A percentile compares a stretch with the other conserved stretches of the same genome.
Conservation (phyloP, 2,329 filamentous ascomycete genomes). For the Leptographium radiaticola region DNA sequence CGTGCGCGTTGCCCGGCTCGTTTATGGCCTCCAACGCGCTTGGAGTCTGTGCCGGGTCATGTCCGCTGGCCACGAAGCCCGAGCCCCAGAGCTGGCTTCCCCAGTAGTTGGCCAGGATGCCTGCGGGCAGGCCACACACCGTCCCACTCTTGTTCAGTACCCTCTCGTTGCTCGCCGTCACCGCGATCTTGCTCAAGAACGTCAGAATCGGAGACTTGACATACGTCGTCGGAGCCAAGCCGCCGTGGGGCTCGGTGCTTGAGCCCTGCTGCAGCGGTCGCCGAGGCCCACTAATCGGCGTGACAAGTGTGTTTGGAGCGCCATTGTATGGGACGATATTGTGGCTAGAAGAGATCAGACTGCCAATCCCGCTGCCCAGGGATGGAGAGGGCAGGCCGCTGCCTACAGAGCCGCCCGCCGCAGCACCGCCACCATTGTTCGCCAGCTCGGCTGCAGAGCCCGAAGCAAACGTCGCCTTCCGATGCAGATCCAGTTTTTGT, state of each 20-base stretch:
- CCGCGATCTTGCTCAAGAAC: slow-evolving; percentile 73
- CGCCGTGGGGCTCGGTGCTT: slow-evolving; percentile 21
- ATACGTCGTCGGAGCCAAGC: slow-evolving; percentile 66
- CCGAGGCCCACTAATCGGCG: slow-evolving; percentile 13
- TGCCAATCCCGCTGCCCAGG: slow-evolving; percentile 57
- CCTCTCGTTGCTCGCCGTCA: slow-evolving; percentile 67
- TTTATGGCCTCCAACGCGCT: slow-evolving; percentile 8
- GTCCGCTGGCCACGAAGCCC: slow-evolving; percentile 9
- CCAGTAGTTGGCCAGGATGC: slow-evolving; percentile 88
- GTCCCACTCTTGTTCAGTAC: slow-evolving; percentile 47
- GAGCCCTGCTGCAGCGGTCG: slow-evolving; percentile 17
- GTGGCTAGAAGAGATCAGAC: slow-evolving; percentile 75
- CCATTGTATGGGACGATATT: slow-evolving; percentile 47
- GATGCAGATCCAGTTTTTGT: slow-evolving; percentile 80
- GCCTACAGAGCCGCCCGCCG: slow-evolving; percentile 13
- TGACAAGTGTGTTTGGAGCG: background rate
- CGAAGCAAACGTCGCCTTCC: slow-evolving; percentile 50
- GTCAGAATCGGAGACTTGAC: slow-evolving; percentile 75
- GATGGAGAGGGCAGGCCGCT: slow-evolving; percentile 17
- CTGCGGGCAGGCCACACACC: slow-evolving; percentile 63
- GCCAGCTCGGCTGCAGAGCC: background rate
- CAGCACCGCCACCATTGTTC: background rate
- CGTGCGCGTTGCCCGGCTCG: slow-evolving; percentile 14
- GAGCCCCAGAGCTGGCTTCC: slow-evolving; percentile 66
- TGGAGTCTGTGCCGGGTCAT: slow-evolving; percentile 7